phyloP scores from a whole-genome alignment of 1,284 basidiomycete species.

The Tylopilus sp. region DNA sequence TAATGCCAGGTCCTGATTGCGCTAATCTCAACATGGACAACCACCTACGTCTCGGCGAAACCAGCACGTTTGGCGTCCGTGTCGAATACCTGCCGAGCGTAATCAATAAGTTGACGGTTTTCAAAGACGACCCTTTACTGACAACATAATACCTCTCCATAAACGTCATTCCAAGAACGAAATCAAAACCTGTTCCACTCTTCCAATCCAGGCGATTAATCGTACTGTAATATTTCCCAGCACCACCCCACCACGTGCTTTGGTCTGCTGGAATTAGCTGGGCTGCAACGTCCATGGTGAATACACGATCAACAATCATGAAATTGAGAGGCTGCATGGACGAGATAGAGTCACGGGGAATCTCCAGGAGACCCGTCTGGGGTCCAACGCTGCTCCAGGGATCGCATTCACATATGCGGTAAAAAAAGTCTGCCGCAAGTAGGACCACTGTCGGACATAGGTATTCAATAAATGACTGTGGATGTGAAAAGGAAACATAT shows the following conservation, averaged over 20 bases:
- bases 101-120: neutral
- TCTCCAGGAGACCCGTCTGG: slow-evolving; percentile 20
- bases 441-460: slow-evolving; percentile 15
- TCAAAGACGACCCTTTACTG: neutral
- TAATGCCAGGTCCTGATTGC: neutral
- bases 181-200: slow-evolving; percentile 21
- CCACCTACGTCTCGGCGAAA: slow-evolving; percentile 29
- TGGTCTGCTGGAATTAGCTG: slow-evolving; percentile 25
- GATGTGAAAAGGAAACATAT: slow-evolving; percentile 6
- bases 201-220: neutral
- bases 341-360: slow-evolving; percentile 13
- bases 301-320: slow-evolving; percentile 11
- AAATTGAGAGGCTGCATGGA: slow-evolving; percentile 25
- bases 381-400: slow-evolving; percentile 19
- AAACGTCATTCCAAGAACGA: slow-evolving; percentile 29
- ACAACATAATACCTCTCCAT: slow-evolving; percentile 31
- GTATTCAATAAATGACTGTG: neutral
- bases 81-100: slow-evolving; percentile 25
- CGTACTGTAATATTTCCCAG: slow-evolving; percentile 20
- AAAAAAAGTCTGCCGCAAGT: slow-evolving; percentile 24
- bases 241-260: slow-evolving; percentile 12
- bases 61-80: slow-evolving; percentile 20
- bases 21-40: neutral
- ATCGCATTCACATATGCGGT: slow-evolving; percentile 17
- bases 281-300: slow-evolving; percentile 21